Conservation (phyloP, 352 stramenopile species). For the Phytopythium mirpurense region DNA sequence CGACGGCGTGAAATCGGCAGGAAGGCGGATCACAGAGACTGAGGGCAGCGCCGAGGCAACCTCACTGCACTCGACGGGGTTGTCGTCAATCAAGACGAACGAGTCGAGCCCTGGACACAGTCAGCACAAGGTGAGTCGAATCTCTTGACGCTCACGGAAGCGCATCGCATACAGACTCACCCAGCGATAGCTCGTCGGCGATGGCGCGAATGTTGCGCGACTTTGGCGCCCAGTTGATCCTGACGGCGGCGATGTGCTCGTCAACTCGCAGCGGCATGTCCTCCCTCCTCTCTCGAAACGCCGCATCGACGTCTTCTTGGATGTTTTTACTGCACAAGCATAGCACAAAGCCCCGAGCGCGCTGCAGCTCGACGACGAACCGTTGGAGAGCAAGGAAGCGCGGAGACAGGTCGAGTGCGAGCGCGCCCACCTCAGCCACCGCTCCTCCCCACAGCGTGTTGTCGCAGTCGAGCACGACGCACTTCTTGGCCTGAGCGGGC, state of each 20-base stretch:
- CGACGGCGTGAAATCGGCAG: slow-evolving; percentile 20
- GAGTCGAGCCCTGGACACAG: slow-evolving; percentile 33
- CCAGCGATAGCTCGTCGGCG: slow-evolving; percentile 44
- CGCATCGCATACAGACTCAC: slow-evolving; percentile 15
- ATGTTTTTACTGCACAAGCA: slow-evolving; percentile 74
- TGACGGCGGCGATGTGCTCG: slow-evolving; percentile 39
- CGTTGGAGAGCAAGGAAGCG: slow-evolving; percentile 50
- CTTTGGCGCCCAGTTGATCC: slow-evolving; percentile 60
- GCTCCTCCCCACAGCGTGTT: slow-evolving; percentile 71
- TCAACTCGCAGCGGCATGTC: slow-evolving; percentile 51
- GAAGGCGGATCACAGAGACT: slow-evolving; percentile 46
- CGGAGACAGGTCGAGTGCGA: slow-evolving; percentile 27
- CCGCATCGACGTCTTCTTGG: slow-evolving; percentile 35
- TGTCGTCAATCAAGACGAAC: slow-evolving; percentile 75
- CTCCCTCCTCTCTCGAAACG: slow-evolving; percentile 31
- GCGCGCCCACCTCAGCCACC: slow-evolving; percentile 46
- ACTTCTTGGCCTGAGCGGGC: slow-evolving; percentile 39
- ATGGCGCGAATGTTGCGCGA: slow-evolving; percentile 53
- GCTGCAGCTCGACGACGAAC: slow-evolving; percentile 45
- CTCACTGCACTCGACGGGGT: slow-evolving; percentile 62
- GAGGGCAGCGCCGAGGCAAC: slow-evolving; percentile 37
- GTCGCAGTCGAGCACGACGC: slow-evolving; percentile 76
- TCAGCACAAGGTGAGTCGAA: background rate
- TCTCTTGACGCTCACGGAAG: background rate
- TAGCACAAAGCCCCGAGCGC: slow-evolving; percentile 40